Conservation (phyloP, 2,329 filamentous ascomycete genomes). For the Cyphellophora europaea region DNA sequence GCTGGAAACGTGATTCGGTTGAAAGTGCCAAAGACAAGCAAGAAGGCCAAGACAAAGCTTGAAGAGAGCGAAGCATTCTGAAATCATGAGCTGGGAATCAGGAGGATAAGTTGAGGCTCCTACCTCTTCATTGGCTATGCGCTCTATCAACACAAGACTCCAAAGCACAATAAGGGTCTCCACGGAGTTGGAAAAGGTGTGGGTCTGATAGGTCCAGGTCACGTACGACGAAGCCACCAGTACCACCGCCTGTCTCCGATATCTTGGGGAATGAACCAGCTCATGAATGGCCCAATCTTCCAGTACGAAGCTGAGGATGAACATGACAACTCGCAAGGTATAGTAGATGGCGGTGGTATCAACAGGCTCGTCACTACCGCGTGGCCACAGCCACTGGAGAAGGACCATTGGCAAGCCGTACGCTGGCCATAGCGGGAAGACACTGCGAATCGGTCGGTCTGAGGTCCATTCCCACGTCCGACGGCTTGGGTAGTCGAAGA, state of each 20-base stretch:
- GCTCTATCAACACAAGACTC: slow-evolving; percentile 83
- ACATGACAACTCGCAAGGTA: slow-evolving; percentile 82
- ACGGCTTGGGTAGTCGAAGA: slow-evolving; percentile 84
- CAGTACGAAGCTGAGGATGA: slow-evolving; percentile 86
- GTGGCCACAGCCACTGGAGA: slow-evolving; percentile 84
- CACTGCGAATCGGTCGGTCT: slow-evolving; percentile 79
- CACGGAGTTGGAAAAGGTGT: slow-evolving; percentile 96
- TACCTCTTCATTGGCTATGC: slow-evolving; percentile 73
- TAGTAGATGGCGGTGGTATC: slow-evolving; percentile 85
- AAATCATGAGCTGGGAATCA: slow-evolving; percentile 30
- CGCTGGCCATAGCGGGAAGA: slow-evolving; percentile 91
- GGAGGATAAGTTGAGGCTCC: slow-evolving; percentile 21
- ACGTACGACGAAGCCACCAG: slow-evolving; percentile 94
- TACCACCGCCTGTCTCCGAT: slow-evolving; percentile 64
- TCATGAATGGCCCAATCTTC: slow-evolving; percentile 98
- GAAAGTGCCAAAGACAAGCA: slow-evolving; percentile 79
- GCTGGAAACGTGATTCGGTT: slow-evolving; percentile 97
- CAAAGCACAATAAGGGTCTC: slow-evolving; percentile 89
- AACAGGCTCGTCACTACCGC: slow-evolving; percentile 67
- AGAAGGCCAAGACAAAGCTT: slow-evolving; percentile 67
- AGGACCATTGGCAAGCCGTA: slow-evolving; percentile 92
- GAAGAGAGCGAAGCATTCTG: slow-evolving; percentile 68
- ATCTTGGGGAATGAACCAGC: slow-evolving; percentile 64
- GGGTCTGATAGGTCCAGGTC: slow-evolving; percentile 96
- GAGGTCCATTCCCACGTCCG: slow-evolving; percentile 95